Evolutionary conservation across 805 yeast genomes (phyloP).

Genomic region (Debaryomyces castellii): DNA sequence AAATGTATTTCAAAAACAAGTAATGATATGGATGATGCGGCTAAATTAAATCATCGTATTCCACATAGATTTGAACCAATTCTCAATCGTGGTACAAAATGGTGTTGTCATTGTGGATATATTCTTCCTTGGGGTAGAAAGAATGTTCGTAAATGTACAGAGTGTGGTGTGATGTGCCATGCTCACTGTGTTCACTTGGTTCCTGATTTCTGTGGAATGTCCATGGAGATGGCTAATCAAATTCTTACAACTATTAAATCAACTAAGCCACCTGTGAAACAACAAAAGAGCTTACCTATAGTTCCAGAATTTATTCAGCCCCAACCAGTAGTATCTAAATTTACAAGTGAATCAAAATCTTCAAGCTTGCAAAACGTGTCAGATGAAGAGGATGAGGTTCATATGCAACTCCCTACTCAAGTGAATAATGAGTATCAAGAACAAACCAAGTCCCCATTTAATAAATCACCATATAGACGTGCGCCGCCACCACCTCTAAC

Average conservation of each 20-base stretch:
- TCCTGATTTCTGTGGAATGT: constrained; percentile 98
- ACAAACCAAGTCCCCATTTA: constrained; percentile 25
- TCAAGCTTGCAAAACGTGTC: constrained; percentile 9
- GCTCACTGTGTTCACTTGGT: constrained; percentile 89
- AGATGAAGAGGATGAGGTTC: constrained; percentile 24
- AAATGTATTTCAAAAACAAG: constrained; percentile 80
- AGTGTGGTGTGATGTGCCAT: constrained; percentile 95
- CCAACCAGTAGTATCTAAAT: neutral
- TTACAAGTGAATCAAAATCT: constrained; percentile 8
- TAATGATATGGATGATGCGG: constrained; percentile 65
- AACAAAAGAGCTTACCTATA: constrained; percentile 7
- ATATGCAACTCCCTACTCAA: constrained; percentile 29
- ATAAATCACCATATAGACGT: constrained; percentile 17
- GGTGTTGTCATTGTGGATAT: constrained; percentile 99
- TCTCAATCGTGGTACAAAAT: constrained; percentile 90
- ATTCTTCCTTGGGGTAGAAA: constrained; percentile 93
- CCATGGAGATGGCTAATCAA: constrained; percentile 94
- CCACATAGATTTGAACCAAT: constrained; percentile 96
- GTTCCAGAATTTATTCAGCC: constrained; percentile 3
- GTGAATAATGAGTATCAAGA: constrained; percentile 24
- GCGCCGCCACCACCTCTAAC: constrained; percentile 26
- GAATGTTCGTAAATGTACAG: constrained; percentile 87
- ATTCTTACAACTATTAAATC: constrained; percentile 80
- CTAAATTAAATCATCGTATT: constrained; percentile 88
- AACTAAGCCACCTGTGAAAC: constrained; percentile 40